Evolutionary conservation across 2,329 filamentous ascomycete species (phyloP).

Genomic region (Metarhizium robertsii): DNA sequence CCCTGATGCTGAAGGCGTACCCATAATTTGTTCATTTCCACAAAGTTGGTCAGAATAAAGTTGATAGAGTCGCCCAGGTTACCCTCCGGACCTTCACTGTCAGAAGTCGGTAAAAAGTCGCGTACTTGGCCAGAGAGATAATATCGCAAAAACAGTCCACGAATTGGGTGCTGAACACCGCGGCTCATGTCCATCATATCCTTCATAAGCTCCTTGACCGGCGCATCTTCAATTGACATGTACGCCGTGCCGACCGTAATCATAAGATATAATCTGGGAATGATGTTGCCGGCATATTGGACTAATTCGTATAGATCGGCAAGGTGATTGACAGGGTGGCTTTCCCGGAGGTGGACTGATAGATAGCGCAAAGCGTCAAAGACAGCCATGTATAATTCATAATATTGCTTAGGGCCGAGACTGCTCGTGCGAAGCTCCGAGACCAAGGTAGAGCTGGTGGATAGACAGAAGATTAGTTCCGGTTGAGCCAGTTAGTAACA

Average conservation of each 20-base stretch:
- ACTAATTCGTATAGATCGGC: constrained; percentile 97
- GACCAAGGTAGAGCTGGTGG: constrained; percentile 79
- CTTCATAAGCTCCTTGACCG: constrained; percentile 99
- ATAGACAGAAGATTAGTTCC: constrained; percentile 6
- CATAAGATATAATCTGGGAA: constrained; percentile 95
- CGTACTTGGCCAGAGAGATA: constrained; percentile 92
- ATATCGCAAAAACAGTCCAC: constrained; percentile 90
- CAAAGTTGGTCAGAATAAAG: constrained; percentile 96
- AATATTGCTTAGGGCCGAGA: constrained; percentile 98
- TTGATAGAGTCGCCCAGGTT: constrained; percentile 96
- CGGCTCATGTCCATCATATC: constrained; percentile 99
- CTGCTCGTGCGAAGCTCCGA: constrained; percentile 97
- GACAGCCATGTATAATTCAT: constrained; percentile 98
- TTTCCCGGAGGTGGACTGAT: constrained; percentile 92
- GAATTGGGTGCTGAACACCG: constrained; percentile 92
- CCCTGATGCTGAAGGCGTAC: constrained; percentile 95
- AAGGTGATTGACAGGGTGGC: constrained; percentile 94
- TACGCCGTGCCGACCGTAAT: constrained; percentile 98
- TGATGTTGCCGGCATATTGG: constrained; percentile 96
- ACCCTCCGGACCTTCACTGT: constrained; percentile 83
- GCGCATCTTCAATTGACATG: constrained; percentile 96
- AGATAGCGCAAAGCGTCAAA: constrained; percentile 97
- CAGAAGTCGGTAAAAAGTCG: constrained; percentile 74
- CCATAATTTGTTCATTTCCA: constrained; percentile 99
- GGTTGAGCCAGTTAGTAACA: not conserved